Evolutionary conservation across 2,329 filamentous ascomycete species (phyloP).

Genomic region (Dothiorella sarmentorum): DNA sequence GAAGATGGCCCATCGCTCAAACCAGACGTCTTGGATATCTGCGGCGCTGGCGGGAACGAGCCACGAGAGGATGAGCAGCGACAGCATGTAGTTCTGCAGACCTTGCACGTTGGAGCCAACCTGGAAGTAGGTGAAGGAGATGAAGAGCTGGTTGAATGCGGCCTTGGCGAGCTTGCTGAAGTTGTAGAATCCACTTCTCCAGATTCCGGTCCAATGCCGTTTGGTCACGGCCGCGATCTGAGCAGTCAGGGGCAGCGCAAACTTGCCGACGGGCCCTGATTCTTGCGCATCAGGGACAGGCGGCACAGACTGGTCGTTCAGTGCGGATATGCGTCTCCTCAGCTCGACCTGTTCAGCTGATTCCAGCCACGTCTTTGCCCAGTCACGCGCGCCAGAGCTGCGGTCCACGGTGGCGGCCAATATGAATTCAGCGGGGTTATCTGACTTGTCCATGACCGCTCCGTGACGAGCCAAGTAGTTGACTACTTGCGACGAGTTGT

Average conservation of each 20-base stretch:
- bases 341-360: no score
- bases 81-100: conserved; percentile 63
- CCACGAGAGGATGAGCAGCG: conserved; percentile 71
- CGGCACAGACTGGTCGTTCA: no score
- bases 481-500: conserved; percentile 39
- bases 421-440: conserved; percentile 55
- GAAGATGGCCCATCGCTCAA: conserved; percentile 64
- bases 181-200: conserved; percentile 63
- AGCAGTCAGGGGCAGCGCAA: conserved; percentile 41
- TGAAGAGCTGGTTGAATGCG: conserved; percentile 48
- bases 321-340: no score
- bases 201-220: conserved; percentile 58
- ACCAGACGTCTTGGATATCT: conserved; percentile 70
- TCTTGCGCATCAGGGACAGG: no score
- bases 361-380: no score
- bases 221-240: conserved; percentile 42
- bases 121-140: conserved; percentile 49
- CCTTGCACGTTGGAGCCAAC: conserved; percentile 41
- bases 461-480: conserved; percentile 54
- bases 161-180: conserved; percentile 60
- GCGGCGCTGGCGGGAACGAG: conserved; percentile 72
- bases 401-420: conserved; percentile 48
- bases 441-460: conserved; percentile 47
- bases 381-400: no score
- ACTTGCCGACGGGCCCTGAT: no score